phyloP scores from a whole-genome alignment of 2,329 filamentous ascomycete genomes.

The Cylindrodendrum hubeiense region DNA sequence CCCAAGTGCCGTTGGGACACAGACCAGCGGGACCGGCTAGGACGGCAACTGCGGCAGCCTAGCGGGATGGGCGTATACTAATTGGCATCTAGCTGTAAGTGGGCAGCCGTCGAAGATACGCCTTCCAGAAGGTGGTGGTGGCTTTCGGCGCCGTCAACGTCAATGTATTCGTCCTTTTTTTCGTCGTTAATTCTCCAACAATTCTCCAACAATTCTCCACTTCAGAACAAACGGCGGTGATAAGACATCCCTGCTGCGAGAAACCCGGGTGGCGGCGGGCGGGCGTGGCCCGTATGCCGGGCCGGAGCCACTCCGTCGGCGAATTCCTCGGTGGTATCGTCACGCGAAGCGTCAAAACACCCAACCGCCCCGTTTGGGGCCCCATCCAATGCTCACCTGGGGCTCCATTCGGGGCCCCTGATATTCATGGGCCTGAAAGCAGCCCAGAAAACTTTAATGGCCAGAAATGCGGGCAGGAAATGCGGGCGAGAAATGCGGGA shows the following conservation, averaged over 20 bases:
- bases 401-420: slow-evolving; percentile 32
- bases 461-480: slow-evolving; percentile 3
- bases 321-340: slow-evolving; percentile 42
- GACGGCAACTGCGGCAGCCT: background rate
- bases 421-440: background rate
- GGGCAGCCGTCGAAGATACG: background rate
- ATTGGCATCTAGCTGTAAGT: background rate
- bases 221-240: background rate
- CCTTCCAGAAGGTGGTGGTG: too few relatives aligned
- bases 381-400: slow-evolving; percentile 14
- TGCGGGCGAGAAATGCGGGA: slow-evolving; percentile 19
- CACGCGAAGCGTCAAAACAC: slow-evolving; percentile 26
- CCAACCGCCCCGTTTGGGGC: slow-evolving; percentile 21
- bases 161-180: too few relatives aligned
- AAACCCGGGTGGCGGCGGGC: background rate
- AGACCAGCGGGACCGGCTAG: background rate
- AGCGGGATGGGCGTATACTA: background rate
- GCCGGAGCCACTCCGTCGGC: slow-evolving; percentile 34
- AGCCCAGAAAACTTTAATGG: slow-evolving; percentile 24
- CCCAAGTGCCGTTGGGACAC: background rate
- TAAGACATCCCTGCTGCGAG: background rate
- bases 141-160: too few relatives aligned
- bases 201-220: background rate
- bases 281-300: background rate
- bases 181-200: too few relatives aligned